Conservation (phyloP, 2,329 filamentous ascomycete species). For the Fusarium sp. region DNA sequence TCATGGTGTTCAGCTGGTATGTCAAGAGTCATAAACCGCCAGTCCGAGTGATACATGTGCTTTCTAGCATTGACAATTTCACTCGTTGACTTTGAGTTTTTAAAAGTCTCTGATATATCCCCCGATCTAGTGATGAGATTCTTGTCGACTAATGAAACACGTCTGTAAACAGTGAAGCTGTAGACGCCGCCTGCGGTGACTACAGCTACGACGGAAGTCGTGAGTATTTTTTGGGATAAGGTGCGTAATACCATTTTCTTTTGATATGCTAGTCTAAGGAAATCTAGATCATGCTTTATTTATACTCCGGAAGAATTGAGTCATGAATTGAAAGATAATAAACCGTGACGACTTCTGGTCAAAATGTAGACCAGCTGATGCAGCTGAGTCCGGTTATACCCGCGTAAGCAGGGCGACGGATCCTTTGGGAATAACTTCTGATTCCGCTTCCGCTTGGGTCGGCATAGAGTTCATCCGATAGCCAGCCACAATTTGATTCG, state of each 20-base stretch:
- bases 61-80: constrained; percentile 45
- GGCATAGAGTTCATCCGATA: constrained; percentile 1
- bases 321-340: neutral
- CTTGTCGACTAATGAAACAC: constrained; percentile 18
- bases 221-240: constrained; percentile 28
- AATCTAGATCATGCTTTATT: neutral
- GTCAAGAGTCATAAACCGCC: constrained; percentile 42
- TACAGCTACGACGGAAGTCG: constrained; percentile 23
- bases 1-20: constrained; percentile 24
- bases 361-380: neutral
- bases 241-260: constrained; percentile 30
- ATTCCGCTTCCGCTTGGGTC: neutral
- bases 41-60: constrained; percentile 40
- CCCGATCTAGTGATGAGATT: constrained; percentile 33
- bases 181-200: constrained; percentile 34
- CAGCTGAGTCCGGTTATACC: constrained; percentile 3
- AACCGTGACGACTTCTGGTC: neutral
- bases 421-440: neutral
- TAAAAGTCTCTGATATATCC: constrained; percentile 42
- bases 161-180: constrained; percentile 31
- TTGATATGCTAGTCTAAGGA: neutral
- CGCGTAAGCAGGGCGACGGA: neutral
- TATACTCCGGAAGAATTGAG: neutral
- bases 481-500: neutral
- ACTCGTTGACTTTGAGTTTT: constrained; percentile 41